Conservation (phyloP, 768 basidiomycete species). For the Phanerochaete sordida region DNA sequence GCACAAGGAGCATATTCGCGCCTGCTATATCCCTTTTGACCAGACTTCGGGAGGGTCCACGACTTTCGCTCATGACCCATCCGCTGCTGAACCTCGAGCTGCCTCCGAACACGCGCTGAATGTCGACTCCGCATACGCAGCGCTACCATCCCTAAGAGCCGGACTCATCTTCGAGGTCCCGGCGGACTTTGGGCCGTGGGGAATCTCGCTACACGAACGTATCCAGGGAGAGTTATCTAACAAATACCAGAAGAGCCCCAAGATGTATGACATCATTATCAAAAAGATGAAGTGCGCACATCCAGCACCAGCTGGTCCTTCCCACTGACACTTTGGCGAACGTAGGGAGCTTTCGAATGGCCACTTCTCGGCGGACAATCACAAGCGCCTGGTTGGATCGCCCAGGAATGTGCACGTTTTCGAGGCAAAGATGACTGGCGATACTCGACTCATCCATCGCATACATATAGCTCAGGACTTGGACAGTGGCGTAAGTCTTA, state of each 20-base stretch:
- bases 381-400: conserved; percentile 49
- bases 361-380: conserved; percentile 65
- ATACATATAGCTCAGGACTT: no score
- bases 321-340: no score
- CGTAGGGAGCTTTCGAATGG: conserved; percentile 65
- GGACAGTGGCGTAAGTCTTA: no score
- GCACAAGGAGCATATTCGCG: neutral
- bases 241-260: conserved; percentile 38
- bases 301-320: neutral
- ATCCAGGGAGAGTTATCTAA: conserved; percentile 46
- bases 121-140: neutral
- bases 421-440: conserved; percentile 61
- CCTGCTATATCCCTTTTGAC: conserved; percentile 15
- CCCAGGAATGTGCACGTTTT: conserved; percentile 52
- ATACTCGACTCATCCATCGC: conserved; percentile 25
- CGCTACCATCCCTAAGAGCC: conserved; percentile 44
- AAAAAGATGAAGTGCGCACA: conserved; percentile 58
- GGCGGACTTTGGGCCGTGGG: conserved; percentile 62
- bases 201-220: conserved; percentile 50
- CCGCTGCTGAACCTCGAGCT: no score
- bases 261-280: conserved; percentile 48
- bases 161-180: conserved; percentile 57
- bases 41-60: conserved; percentile 27
- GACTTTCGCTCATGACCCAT: neutral
- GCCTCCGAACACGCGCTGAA: neutral